Evolutionary conservation across 176 grass and related monocot genomes (phyloP), one percentile per base, ranked within the genome.

Genomic region (Zoysia japonica): DNA sequence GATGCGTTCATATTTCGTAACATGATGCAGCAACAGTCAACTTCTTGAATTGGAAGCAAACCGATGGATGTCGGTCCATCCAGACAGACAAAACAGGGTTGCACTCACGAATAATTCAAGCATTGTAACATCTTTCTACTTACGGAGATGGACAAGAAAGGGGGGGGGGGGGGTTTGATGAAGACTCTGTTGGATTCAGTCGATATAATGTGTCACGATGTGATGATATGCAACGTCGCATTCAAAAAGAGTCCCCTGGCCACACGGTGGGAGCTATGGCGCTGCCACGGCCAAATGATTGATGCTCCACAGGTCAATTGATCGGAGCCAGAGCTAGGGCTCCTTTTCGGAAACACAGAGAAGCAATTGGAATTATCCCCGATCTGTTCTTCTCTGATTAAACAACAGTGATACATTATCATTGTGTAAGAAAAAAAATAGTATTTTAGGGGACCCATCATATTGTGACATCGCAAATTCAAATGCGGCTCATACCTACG

Each of bases 1-100:
- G 51, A 80, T 12, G 6, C 13, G 28, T 4, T 2, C 40, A 67
- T 67, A 41, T 67, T 67, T 67, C 41, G 65, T 2, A 67, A 67
- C 65, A 67, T 67, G 65, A 44, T 45, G 65, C 65, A 12, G 13
- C 39, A 56, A 69, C 78, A 80, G 78, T 80, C 28, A 59, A 56
- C 65, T 9, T 13, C 78, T 80, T 80, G 28, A 28, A 28, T 28
- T 28, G 78, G 51, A 68, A 69, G 50, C 28, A 59, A 68, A 47
- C 78, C 65, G 2, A 28, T 69, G 65, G 65, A 69, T 65, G 16
- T 28, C 28, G 28, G 28, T 28, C 28, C 28, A 28, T 28, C 28
- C 28, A 28, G 28, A 28, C 28, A 28, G 28, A 28, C 28, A 28
- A 28, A 28, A 28, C 28, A 28, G 28, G 28, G 28, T 28, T 28